Evolutionary conservation across 768 basidiomycete species (phyloP).

Genomic region (Calocybe indica): DNA sequence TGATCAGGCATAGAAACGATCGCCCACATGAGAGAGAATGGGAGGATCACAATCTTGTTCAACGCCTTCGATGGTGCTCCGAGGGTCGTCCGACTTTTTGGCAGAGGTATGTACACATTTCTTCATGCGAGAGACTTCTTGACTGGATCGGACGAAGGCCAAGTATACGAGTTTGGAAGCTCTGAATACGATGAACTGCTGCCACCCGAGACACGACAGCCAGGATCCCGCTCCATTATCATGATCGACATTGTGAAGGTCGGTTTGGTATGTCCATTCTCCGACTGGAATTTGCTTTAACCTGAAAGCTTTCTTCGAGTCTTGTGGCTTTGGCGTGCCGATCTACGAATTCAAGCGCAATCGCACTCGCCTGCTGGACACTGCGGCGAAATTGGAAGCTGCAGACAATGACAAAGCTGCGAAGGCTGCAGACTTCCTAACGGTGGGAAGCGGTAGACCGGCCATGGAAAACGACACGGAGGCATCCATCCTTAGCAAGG

Average conservation of each 20-base stretch:
- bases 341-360: constrained; percentile 31
- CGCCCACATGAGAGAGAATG: constrained; percentile 58
- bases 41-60: constrained; percentile 57
- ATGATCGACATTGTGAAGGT: constrained; percentile 53
- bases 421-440: too few relatives aligned
- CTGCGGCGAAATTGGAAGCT: background rate
- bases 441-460: too few relatives aligned
- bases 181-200: constrained; percentile 46
- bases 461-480: too few relatives aligned
- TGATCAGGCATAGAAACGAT: constrained; percentile 50
- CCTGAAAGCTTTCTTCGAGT: constrained; percentile 26
- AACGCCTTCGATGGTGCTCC: constrained; percentile 56
- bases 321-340: constrained; percentile 56
- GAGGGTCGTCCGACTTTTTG: constrained; percentile 53
- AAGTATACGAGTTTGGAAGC: constrained; percentile 51
- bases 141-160: constrained; percentile 26
- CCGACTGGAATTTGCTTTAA: background rate
- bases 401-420: background rate
- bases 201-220: constrained; percentile 35
- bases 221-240: constrained; percentile 52
- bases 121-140: background rate
- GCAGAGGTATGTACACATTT: constrained; percentile 33
- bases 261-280: constrained; percentile 21
- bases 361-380: background rate
- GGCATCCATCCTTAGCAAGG: background rate